These are phyloP conservation scores for Paecilomyces formosus DNA, from an alignment of 2,329 filamentous ascomycete species.

Conservation along the genomic window DNA sequence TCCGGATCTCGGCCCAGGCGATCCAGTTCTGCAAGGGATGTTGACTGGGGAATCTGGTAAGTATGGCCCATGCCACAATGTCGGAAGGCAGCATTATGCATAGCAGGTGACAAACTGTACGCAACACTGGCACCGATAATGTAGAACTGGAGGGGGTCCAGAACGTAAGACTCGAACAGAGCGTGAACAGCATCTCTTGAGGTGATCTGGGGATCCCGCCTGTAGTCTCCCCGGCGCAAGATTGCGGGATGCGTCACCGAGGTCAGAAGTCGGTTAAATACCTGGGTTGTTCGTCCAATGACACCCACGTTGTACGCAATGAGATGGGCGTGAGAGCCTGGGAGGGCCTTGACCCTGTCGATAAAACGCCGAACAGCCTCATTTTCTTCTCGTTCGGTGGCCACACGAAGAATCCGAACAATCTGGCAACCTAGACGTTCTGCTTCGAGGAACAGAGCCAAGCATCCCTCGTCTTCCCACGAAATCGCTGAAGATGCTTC, in stretches of 20 bases:
- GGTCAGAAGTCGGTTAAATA: constrained; percentile 35
- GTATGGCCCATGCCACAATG: constrained; percentile 33
- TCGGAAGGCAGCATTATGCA: constrained; percentile 36
- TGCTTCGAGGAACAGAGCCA: constrained; percentile 27
- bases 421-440: constrained; percentile 31
- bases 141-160: constrained; percentile 36
- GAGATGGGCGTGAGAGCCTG: constrained; percentile 23
- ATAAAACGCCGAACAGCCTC: constrained; percentile 27
- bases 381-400: constrained; percentile 30
- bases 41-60: constrained; percentile 31
- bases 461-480: constrained; percentile 28
- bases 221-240: constrained; percentile 12
- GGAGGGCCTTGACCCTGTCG: constrained; percentile 25
- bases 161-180: constrained; percentile 33
- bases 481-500: constrained; percentile 18
- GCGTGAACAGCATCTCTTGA: constrained; percentile 30
- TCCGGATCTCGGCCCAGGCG: constrained; percentile 28
- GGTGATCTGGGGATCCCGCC: constrained; percentile 26
- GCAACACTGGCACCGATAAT: constrained; percentile 35
- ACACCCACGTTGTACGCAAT: constrained; percentile 35
- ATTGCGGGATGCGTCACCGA: constrained; percentile 35
- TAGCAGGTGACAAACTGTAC: constrained; percentile 35
- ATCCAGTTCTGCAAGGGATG: constrained; percentile 29
- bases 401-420: constrained; percentile 29
- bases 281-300: constrained; percentile 36